Percentiles rank a stretch among this genome's conserved stretches.
These are phyloP conservation scores for Prunus armeniaca DNA, from an alignment of 306 rosid species.

Conservation along the genomic window DNA sequence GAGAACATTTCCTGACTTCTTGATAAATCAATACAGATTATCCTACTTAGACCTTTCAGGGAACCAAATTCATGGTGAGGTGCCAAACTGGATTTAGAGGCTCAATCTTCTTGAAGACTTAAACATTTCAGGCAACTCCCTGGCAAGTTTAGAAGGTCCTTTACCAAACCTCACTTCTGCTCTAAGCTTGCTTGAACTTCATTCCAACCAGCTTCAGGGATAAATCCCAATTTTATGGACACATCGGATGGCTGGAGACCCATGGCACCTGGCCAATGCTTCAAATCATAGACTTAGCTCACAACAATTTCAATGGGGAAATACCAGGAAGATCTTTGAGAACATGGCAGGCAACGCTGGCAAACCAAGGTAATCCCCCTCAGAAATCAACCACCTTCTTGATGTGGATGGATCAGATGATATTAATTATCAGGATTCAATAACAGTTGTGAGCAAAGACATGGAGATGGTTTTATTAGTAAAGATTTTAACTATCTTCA, in stretches of 20 bases:
- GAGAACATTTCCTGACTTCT: background rate
- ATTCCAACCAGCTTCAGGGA: conserved; percentile 3
- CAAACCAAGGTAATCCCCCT: background rate
- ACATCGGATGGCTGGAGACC: background rate
- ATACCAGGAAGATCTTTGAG: conserved; percentile 1
- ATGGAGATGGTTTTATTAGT: no score
- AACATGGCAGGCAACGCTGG: conserved; percentile 2
- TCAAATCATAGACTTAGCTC: conserved; percentile 23
- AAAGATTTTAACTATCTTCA: background rate
- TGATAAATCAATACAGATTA: background rate
- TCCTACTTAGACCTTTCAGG: background rate
- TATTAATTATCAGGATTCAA: background rate
- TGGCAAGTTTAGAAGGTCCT: background rate
- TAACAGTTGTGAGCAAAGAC: background rate
- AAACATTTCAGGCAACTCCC: background rate
- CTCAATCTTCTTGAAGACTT: background rate
- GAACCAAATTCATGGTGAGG: background rate
- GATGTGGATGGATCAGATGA: background rate
- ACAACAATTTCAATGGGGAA: conserved; percentile 8
- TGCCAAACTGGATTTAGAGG: conserved; percentile 7
- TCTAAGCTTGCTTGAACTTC: background rate
- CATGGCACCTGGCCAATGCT: conserved; percentile 1
- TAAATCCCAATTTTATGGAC: background rate
- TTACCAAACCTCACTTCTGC: background rate
- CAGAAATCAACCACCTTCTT: background rate